Evolutionary conservation across 148 eudicot genomes (phyloP), one percentile per base, ranked within the genome.

Genomic region (Silene latifolia): DNA sequence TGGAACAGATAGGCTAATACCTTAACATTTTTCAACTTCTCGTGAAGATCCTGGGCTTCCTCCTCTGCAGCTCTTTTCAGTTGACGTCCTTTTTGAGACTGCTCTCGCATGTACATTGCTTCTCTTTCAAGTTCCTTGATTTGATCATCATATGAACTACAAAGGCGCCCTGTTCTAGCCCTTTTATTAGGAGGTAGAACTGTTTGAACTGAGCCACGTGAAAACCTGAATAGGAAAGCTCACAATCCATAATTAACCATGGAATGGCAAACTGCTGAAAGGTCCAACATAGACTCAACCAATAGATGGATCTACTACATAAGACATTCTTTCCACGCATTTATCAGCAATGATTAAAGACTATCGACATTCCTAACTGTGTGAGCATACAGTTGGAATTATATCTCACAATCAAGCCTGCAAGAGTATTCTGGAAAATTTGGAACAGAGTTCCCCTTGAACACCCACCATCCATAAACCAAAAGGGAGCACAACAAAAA

Each of bases 151-250:
- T 83, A 95, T 8, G 99, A 90, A 75, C 90, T 85, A 83, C 87
- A 89, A 51, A 95, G 93, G 46, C 99, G 89, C 35, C 83, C 79
- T 75, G 80, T 67, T 84, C 92, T 84, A 35, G 75, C 71, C 77
- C 72, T 82, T 85, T 79, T 92, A 80, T 84, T 81, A 18, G 97
- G 97, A 48, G 99, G 98, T 74, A 95, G 94, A 80, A 85, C 80
- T 23, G 97, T 90, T 78, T 95, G 89, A 75, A 87, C 90, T 74
- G 89, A 81, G 69, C 89, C 89, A 64, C 99, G 99, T 70, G 87
- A 90, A 84, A 95, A 95, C 99, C 99, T 95, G 75, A 27, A 25
- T 25, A 51, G 42, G 14, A 47, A 11, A 70, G 42, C 11, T 53
- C 58, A 18, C 18, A 35, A 67, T 39, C 70, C 70, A 67, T 67